Evolutionary conservation across 768 basidiomycete species (phyloP).

Genomic region (Phaeotremella skinneri): DNA sequence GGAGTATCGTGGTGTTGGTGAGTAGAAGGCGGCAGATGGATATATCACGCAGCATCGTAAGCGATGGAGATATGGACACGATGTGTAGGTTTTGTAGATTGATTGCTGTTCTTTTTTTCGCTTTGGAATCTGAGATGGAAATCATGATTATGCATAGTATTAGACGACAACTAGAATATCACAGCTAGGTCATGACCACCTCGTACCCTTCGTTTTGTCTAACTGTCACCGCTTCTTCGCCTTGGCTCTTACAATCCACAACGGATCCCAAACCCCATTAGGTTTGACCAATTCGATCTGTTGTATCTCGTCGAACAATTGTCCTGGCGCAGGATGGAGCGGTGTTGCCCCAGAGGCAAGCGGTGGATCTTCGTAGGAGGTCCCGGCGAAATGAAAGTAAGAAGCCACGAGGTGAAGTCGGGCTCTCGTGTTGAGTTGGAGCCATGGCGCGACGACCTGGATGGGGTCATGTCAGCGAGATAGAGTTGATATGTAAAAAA

Average conservation of each 20-base stretch:
- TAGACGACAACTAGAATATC: background rate
- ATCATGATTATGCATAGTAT: background rate
- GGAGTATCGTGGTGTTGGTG: too few relatives aligned
- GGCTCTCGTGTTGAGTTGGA: background rate
- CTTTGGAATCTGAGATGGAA: background rate
- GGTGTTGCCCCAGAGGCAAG: background rate
- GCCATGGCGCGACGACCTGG: background rate
- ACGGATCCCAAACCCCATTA: background rate
- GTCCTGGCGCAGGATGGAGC: background rate
- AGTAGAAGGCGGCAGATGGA: too few relatives aligned
- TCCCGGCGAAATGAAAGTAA: slow-evolving; percentile 1
- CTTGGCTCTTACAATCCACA: background rate
- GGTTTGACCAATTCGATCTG: background rate
- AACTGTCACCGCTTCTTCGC: background rate
- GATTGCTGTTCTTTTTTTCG: background rate
- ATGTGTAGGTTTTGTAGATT: too few relatives aligned
- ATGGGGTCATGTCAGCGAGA: background rate
- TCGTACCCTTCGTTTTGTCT: background rate
- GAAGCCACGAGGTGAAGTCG: background rate
- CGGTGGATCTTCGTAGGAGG: background rate
- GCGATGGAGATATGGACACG: background rate
- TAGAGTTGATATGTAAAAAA: background rate
- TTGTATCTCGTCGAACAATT: background rate
- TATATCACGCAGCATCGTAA: too few relatives aligned
- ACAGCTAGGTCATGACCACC: too few relatives aligned